These are phyloP conservation scores for Hypoxylon crocopeplum DNA, from an alignment of 495 filamentous ascomycete species.

Conservation along the genomic window DNA sequence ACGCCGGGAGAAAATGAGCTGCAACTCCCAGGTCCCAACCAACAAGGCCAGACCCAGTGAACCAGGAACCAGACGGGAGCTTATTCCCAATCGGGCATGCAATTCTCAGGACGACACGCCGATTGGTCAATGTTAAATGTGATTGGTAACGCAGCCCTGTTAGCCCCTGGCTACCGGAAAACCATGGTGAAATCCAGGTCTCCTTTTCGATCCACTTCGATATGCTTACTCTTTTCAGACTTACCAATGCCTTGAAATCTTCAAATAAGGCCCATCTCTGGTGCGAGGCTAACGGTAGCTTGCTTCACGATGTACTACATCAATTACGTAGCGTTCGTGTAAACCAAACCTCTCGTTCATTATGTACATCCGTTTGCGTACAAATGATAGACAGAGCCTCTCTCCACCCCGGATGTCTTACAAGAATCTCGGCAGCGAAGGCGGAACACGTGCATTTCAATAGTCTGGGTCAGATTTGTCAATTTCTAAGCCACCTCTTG, in stretches of 20 bases:
- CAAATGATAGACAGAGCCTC: constrained; percentile 1
- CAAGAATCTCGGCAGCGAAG: constrained; percentile 13
- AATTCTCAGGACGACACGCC: not conserved
- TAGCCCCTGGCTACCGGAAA: constrained; percentile 30
- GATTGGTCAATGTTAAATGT: constrained; percentile 28
- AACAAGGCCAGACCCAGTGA: constrained; percentile 20
- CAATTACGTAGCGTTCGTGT: constrained; percentile 1
- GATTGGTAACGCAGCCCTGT: constrained; percentile 14
- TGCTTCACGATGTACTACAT: constrained; percentile 14
- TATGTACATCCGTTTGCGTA: not conserved
- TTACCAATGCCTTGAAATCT: constrained; percentile 6
- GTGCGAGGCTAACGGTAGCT: constrained; percentile 9
- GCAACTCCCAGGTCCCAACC: constrained; percentile 15
- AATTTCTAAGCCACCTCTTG: constrained; percentile 13
- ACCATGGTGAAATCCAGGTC: constrained; percentile 10
- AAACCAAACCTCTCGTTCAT: not conserved
- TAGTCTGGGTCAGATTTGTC: constrained; percentile 29
- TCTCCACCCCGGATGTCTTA: constrained; percentile 15
- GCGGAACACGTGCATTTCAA: constrained; percentile 27
- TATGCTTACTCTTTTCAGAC: not conserved
- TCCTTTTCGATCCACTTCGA: constrained; percentile 20
- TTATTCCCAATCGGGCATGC: constrained; percentile 24
- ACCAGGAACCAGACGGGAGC: constrained; percentile 31
- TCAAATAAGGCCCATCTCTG: not conserved
- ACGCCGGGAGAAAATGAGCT: constrained; percentile 33